phyloP scores from a whole-genome alignment of 371 early-diverging fungal species.

The Dinochytrium kinnereticum region DNA sequence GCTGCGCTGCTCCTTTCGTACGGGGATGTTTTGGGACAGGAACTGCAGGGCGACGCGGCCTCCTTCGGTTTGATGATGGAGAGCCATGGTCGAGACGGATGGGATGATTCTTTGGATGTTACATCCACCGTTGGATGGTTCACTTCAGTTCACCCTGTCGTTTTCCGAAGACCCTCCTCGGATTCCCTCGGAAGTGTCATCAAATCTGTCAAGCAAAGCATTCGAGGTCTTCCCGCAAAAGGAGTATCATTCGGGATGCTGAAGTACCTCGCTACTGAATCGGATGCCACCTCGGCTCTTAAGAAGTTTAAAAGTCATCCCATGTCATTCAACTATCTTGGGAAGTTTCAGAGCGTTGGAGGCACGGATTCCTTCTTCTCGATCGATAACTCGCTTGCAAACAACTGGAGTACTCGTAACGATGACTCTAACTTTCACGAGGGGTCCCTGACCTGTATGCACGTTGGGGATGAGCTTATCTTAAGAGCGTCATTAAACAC shows the following conservation, averaged over 20 bases:
- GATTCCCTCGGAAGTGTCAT: slow-evolving; percentile 14
- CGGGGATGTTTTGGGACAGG: not conserved
- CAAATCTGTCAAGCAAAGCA: slow-evolving; percentile 18
- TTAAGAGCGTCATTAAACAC: not conserved
- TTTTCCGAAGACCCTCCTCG: slow-evolving; percentile 3
- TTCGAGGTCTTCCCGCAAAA: slow-evolving; percentile 23
- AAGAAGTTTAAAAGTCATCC: not conserved
- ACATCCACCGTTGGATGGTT: slow-evolving; percentile 40
- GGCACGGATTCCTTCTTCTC: slow-evolving; percentile 15
- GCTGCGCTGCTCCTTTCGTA: slow-evolving; percentile 25
- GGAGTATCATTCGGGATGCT: slow-evolving; percentile 26
- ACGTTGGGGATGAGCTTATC: slow-evolving; percentile 3
- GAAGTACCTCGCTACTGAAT: slow-evolving; percentile 13
- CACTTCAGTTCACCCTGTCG: slow-evolving; percentile 29
- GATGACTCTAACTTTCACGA: not conserved
- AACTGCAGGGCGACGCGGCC: not conserved
- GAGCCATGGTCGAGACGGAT: slow-evolving; percentile 36
- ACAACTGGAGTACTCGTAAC: not conserved
- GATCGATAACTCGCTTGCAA: not conserved
- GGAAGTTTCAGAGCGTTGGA: slow-evolving; percentile 27
- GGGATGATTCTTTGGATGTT: slow-evolving; percentile 26
- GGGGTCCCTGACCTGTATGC: slow-evolving; percentile 7
- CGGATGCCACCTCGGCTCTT: not conserved
- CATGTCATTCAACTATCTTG: slow-evolving; percentile 36
- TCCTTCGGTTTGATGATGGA: slow-evolving; percentile 29